A percentile compares a stretch with the other conserved stretches of the same genome.
These are phyloP conservation scores for Nicotiana paniculata DNA, from an alignment of 257 asterid species.

Conservation along the genomic window DNA sequence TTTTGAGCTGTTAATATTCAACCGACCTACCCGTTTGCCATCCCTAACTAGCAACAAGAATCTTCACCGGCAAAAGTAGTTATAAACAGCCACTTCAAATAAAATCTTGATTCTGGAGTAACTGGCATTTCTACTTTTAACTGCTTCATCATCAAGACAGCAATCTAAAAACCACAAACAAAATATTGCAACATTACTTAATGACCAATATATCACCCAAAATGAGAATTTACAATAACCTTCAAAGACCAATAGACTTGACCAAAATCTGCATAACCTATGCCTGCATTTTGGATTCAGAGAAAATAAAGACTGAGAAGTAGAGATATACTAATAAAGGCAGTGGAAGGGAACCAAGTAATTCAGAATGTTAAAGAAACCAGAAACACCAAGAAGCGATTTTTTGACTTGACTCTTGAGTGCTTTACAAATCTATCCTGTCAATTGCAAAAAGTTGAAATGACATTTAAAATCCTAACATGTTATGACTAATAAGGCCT, in stretches of 20 bases:
- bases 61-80: neutral
- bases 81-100: slow-evolving; percentile 4
- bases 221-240: neutral
- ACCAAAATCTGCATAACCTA: slow-evolving; percentile 3
- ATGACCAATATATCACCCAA: neutral
- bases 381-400: neutral
- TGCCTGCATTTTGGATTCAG: slow-evolving; percentile 9
- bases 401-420: slow-evolving; percentile 10
- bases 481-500: neutral
- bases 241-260: neutral
- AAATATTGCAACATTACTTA: neutral
- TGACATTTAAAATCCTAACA: neutral
- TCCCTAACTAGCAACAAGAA: neutral
- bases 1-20: too few relatives aligned
- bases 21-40: too few relatives aligned
- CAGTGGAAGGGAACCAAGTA: neutral
- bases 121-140: neutral
- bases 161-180: neutral
- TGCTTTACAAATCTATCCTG: slow-evolving; percentile 13
- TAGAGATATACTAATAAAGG: neutral
- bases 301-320: neutral
- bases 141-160: neutral
- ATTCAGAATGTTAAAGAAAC: neutral
- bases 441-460: slow-evolving; percentile 12
- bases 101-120: neutral